phyloP scores from a whole-genome alignment of 495 filamentous ascomycete species.

The Penicillium simplicissimum region DNA sequence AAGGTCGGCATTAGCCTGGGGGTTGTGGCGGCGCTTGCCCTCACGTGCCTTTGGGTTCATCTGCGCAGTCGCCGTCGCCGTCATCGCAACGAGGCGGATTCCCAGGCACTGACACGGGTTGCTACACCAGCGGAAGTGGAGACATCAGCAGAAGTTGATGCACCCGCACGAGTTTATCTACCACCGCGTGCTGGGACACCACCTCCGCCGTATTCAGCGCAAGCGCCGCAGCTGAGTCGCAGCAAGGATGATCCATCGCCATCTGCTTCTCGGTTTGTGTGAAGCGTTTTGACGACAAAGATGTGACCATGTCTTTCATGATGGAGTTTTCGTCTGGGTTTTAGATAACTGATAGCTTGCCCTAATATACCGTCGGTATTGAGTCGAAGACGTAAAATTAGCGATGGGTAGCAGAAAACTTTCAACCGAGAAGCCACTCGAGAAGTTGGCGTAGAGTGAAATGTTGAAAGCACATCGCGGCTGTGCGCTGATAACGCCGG shows the following conservation, averaged over 20 bases:
- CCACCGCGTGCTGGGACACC: background rate
- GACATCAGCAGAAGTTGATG: too few species aligned
- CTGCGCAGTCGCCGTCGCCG: too few species aligned
- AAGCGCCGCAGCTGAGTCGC: background rate
- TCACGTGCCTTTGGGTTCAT: too few species aligned
- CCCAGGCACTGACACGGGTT: too few species aligned
- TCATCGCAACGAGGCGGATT: too few species aligned
- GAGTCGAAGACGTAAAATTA: background rate
- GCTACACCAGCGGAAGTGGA: too few species aligned
- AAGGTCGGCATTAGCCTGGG: too few species aligned
- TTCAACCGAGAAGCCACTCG: background rate
- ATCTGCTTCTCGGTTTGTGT: background rate
- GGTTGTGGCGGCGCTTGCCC: too few species aligned
- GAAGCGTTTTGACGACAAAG: background rate
- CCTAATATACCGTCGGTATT: background rate
- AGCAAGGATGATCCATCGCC: background rate
- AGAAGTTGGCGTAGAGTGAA: background rate
- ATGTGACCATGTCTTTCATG: background rate
- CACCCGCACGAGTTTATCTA: too few species aligned
- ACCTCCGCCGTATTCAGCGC: conserved; percentile 8
- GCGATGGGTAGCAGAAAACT: background rate
- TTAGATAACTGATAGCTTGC: background rate
- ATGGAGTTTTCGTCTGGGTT: background rate
- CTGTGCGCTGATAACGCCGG: conserved; percentile 15
- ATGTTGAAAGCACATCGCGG: background rate